phyloP scores from a whole-genome alignment of 2,329 filamentous ascomycete species.

The Amesomyces nigricolor region DNA sequence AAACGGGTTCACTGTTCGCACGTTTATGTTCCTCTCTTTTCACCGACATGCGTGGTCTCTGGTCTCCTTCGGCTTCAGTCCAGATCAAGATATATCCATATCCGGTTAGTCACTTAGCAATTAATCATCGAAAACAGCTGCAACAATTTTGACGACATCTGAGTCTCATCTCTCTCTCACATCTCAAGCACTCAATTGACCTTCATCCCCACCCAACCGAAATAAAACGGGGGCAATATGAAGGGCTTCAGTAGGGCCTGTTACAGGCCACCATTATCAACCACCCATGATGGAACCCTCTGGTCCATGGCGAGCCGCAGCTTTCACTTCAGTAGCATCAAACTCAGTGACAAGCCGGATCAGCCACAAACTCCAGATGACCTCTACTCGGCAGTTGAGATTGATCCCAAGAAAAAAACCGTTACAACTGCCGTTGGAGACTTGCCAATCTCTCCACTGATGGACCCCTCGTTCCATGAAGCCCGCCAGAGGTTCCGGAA shows the following conservation, averaged over 20 bases:
- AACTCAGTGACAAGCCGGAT: conserved; percentile 20
- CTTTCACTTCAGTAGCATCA: conserved; percentile 5
- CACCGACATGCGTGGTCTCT: too few species aligned
- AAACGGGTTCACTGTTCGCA: too few species aligned
- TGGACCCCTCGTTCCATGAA: conserved; percentile 46
- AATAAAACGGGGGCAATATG: neutral
- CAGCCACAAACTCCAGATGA: neutral
- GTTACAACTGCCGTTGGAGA: conserved; percentile 41
- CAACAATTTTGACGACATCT: neutral
- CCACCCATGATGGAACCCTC: neutral
- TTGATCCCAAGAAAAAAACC: conserved; percentile 39
- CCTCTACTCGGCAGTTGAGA: neutral
- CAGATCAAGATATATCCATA: too few species aligned
- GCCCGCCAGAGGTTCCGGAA: conserved; percentile 39
- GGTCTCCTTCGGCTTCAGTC: too few species aligned
- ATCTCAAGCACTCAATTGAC: too few species aligned
- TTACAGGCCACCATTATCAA: neutral
- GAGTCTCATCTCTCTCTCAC: neutral
- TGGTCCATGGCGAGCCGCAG: neutral
- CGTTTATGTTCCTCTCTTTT: too few species aligned
- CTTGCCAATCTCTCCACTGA: conserved; percentile 50
- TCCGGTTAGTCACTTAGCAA: too few species aligned
- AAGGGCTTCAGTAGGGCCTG: neutral
- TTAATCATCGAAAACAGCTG: too few species aligned
- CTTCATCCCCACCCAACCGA: too few species aligned